A percentile compares a stretch with the other conserved stretches of the same genome.
phyloP scores from a whole-genome alignment of 192 early-diverging fungal genomes.

The Coemansia umbellata region DNA sequence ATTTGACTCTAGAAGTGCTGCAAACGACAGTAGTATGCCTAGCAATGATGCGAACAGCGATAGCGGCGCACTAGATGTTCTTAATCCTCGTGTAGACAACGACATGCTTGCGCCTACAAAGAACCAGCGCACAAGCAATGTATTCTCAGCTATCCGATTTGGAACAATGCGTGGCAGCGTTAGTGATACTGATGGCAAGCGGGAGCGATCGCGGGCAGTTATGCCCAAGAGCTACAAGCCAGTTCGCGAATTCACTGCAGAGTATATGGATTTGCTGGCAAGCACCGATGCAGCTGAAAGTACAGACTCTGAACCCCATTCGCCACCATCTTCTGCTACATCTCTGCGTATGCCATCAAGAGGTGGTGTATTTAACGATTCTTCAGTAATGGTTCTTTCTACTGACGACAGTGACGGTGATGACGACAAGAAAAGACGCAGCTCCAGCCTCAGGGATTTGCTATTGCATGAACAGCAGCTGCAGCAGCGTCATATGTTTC shows the following conservation, averaged over 20 bases:
- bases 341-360: neutral
- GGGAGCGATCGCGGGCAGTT: slow-evolving; percentile 7
- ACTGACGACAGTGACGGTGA: too few species aligned
- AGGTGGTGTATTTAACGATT: too few species aligned
- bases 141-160: slow-evolving; percentile 47
- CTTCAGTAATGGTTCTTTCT: too few species aligned
- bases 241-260: slow-evolving; percentile 18
- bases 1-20: slow-evolving; percentile 7
- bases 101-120: slow-evolving; percentile 9
- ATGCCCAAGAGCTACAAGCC: slow-evolving; percentile 5
- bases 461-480: slow-evolving; percentile 2
- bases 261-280: neutral
- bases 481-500: neutral
- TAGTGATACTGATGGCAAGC: neutral
- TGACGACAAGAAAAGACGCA: too few species aligned
- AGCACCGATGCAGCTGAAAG: neutral
- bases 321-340: neutral
- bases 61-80: slow-evolving; percentile 7
- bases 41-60: slow-evolving; percentile 1
- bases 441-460: neutral
- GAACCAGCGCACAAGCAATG: slow-evolving; percentile 12
- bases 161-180: slow-evolving; percentile 33
- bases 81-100: slow-evolving; percentile 13
- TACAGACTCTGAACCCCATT: neutral
- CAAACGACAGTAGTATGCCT: neutral